Conservation (phyloP, 768 basidiomycete species). For the Tricholoma hemisulphureum region DNA sequence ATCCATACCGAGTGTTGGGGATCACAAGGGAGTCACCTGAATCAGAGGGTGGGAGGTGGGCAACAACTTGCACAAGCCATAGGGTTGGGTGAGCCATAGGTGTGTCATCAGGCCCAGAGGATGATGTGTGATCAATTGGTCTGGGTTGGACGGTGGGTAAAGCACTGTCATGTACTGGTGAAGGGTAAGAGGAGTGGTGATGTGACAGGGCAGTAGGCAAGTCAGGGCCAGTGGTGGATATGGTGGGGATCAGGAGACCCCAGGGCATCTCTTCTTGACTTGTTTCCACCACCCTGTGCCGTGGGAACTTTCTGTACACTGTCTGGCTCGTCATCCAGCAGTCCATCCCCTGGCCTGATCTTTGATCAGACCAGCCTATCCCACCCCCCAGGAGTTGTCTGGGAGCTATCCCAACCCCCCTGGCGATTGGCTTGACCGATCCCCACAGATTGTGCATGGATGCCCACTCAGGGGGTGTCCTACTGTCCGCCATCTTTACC, state of each 20-base stretch:
- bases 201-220: conserved; percentile 28
- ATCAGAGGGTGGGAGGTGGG: conserved; percentile 11
- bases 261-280: too few species aligned
- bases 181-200: conserved; percentile 8
- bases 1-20: conserved; percentile 8
- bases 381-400: too few species aligned
- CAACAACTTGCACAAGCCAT: conserved; percentile 16
- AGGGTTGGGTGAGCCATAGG: conserved; percentile 10
- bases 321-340: too few species aligned
- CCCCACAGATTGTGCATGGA: too few species aligned
- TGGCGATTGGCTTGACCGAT: too few species aligned
- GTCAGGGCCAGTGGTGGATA: conserved; percentile 51
- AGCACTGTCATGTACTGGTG: not conserved
- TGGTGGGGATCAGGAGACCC: conserved; percentile 50
- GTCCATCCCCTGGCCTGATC: too few species aligned
- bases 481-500: too few species aligned
- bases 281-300: too few species aligned
- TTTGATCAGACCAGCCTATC: too few species aligned
- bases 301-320: too few species aligned
- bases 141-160: not conserved
- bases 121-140: conserved; percentile 1
- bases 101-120: conserved; percentile 5
- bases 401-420: too few species aligned
- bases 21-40: conserved; percentile 15
- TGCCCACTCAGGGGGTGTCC: too few species aligned